Base-by-base conservation (phyloP, 2,329 filamentous ascomycete species). In the Fusarium acutatum region DNA sequence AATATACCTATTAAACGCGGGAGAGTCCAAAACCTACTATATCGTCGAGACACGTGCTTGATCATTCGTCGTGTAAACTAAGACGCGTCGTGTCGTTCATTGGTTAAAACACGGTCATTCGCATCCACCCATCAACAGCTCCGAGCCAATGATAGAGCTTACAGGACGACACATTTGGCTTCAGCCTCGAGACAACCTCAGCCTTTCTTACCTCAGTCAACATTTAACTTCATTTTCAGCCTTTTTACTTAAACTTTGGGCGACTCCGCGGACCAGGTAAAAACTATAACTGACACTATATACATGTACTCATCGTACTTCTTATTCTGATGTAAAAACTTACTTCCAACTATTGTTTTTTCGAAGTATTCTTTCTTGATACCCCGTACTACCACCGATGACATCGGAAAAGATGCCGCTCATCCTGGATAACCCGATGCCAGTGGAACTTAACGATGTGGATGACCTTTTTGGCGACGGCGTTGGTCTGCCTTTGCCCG, bases 391-490 rank as follows among this genome's bases (percentile, higher is more conserved):
- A 47, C 53, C 43, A 60, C 57, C 64, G 47, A 83, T 84, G 82
- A 78, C 81, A 60, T 77, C 80, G 63, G 78, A 80, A 73, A 82
- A 82, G 74, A 86, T 86, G 83, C 84, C 85, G 44, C 81, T 86
- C 70, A 82, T 84, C 71, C 75, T 84, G 71, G 81, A 83, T 46
- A 80, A 79, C 64, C 30, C 83, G 43, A 86, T 90, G 81, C 84
- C 86, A 41, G 84, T 86, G 61, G 83, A 85, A 63, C 83, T 89
- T 74, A 84, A 91, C 75, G 89, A 91, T 74, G 90, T 93, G 46
- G 90, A 93, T 78, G 93, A 95, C 79, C 86, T 95, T 38, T 95
- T 95, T 80, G 93, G 91, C 41, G 93, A 94, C 79, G 88, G 90
- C 72, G 88, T 90, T 80, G 88, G 89, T 75, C 80, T 89, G 70